phyloP scores from a whole-genome alignment of 192 early-diverging fungal genomes.

The Funneliformis geosporum region DNA sequence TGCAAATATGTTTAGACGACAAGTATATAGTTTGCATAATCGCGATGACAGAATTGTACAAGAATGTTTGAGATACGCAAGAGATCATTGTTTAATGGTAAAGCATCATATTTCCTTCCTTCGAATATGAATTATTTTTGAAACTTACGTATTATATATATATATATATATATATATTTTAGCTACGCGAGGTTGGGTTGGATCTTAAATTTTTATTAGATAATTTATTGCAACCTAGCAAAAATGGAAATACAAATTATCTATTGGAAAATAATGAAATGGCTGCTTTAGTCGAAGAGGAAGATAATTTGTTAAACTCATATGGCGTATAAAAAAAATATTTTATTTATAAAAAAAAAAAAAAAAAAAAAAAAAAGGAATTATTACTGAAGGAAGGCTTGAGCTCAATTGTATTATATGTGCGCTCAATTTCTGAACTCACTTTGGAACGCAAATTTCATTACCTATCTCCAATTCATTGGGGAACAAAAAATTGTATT shows the following conservation, averaged over 20 bases:
- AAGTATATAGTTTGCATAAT: slow-evolving; percentile 22
- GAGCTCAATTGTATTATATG: too few relatives aligned
- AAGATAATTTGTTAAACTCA: background rate
- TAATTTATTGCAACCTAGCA: slow-evolving; percentile 2
- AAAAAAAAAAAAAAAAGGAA: too few relatives aligned
- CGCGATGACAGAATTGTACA: background rate
- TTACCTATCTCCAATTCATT: too few relatives aligned
- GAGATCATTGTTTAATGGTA: slow-evolving; percentile 32
- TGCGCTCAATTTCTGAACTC: too few relatives aligned
- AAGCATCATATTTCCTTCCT: background rate
- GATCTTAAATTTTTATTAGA: slow-evolving; percentile 31
- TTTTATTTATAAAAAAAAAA: too few relatives aligned
- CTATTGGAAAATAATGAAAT: background rate
- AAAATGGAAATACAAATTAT: background rate
- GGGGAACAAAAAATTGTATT: too few relatives aligned
- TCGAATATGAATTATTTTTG: background rate
- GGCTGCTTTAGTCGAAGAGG: background rate
- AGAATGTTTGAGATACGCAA: slow-evolving; percentile 15
- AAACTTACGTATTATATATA: background rate
- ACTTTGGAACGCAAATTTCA: too few relatives aligned
- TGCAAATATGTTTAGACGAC: slow-evolving; percentile 62
- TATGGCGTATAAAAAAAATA: too few relatives aligned
- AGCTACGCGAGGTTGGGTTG: slow-evolving; percentile 26
- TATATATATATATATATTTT: background rate
- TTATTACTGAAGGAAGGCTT: too few relatives aligned